Base-by-base conservation (phyloP, 148 eudicot genomes). In the Polygonum maritimum region DNA sequence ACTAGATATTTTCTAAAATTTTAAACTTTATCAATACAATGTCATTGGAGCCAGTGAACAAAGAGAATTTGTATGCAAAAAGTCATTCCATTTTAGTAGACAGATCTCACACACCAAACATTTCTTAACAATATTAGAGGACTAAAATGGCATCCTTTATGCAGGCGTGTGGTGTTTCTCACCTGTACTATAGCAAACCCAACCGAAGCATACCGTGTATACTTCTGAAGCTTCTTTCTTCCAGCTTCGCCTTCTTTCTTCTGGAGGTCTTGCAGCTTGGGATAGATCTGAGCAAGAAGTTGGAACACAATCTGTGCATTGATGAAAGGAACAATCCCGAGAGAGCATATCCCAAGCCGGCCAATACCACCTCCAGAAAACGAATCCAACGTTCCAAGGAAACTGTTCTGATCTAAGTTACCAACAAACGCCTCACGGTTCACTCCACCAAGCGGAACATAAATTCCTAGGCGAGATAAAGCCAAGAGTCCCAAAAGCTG, bases 291-390 rank as follows among this genome's bases (percentile, higher is more conserved):
- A 33, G 97, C 78, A 65, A 96, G 97, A 83, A 96, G 98, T 84
- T 96, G 99, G 81, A 96, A 92, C 75, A 96, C 99, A 84, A 96
- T 96, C 75, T 86, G 90, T 49, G 99, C 98, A 88, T 96, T 96
- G 76, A 96, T 96, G 67, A 91, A 96, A 18, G 99, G 99, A 80
- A 96, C 99, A 73, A 96, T 96, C 47, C 99, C 99, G 77, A 96
- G 98, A 22, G 99, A 96, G 83, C 98, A 90, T 81, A 96, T 89
- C 78, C 99, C 99, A 75, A 96, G 97, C 76, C 98, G 88, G 67
- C 99, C 99, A 55, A 96, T 96, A 48, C 99, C 99, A 62, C 99
- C 99, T 72, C 99, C 99, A 70, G 99, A 96, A 80, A 96, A 96
- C 10, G 98, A 86, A 86, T 96, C 98, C 80, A 96, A 86, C 77